phyloP scores from a whole-genome alignment of 306 rosid genomes.

The Pyrus betulifolia region DNA sequence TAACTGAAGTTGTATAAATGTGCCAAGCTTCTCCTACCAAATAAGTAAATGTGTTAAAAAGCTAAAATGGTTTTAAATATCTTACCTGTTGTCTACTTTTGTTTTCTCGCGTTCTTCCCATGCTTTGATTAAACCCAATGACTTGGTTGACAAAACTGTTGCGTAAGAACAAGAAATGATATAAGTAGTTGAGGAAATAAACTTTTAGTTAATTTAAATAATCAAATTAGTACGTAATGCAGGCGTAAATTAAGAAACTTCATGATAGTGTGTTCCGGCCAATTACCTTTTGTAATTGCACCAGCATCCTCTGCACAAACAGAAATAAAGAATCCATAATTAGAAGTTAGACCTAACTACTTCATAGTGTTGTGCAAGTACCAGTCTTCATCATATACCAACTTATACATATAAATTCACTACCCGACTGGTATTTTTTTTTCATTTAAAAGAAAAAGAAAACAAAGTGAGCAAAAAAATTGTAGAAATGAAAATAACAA shows the following conservation, averaged over 20 bases:
- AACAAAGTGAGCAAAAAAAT: background rate
- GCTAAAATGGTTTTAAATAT: background rate
- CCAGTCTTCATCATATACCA: background rate
- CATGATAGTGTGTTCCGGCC: background rate
- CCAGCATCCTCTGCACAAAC: background rate
- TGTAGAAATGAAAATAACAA: no score
- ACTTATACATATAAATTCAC: background rate
- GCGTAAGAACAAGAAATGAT: background rate
- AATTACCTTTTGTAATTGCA: background rate
- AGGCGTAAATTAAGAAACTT: background rate
- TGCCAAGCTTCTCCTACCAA: background rate
- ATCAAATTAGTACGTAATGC: background rate
- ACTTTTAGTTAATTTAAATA: background rate
- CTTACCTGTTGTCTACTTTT: conserved; percentile 3
- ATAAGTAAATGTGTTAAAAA: background rate
- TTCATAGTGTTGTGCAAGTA: no score
- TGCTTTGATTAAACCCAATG: conserved; percentile 3
- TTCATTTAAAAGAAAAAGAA: background rate
- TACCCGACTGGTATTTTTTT: no score
- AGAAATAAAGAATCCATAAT: background rate
- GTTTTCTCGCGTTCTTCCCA: conserved; percentile 5
- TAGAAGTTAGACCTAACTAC: background rate
- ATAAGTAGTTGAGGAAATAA: background rate
- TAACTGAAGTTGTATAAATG: background rate
- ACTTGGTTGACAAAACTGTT: conserved; percentile 4